Conservation (phyloP, 2,329 filamentous ascomycete genomes). For the Shiraia sp. region DNA sequence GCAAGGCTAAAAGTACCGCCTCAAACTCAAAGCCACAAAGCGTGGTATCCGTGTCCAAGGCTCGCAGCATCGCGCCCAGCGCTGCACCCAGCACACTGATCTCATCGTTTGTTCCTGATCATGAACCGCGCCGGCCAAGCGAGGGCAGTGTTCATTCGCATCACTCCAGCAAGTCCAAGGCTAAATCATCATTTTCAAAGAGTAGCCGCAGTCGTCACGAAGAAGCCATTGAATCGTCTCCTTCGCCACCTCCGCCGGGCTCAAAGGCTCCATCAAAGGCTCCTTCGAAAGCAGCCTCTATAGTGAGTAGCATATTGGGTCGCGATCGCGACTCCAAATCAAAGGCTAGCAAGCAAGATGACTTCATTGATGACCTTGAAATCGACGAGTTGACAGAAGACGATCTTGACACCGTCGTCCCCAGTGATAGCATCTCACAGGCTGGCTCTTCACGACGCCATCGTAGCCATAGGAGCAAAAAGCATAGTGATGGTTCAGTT, state of each 20-base stretch:
- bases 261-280: conserved; percentile 23
- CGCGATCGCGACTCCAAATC: conserved; percentile 38
- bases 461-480: conserved; percentile 30
- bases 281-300: conserved; percentile 33
- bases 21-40: conserved; percentile 21
- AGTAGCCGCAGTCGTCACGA: conserved; percentile 22
- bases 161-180: conserved; percentile 39
- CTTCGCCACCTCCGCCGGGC: conserved; percentile 27
- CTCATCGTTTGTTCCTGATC: conserved; percentile 43
- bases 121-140: conserved; percentile 27
- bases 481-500: conserved; percentile 21
- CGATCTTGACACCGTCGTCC: conserved; percentile 51
- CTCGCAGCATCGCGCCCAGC: conserved; percentile 27
- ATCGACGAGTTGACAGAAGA: conserved; percentile 35
- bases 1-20: conserved; percentile 21
- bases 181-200: conserved; percentile 35
- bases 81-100: conserved; percentile 40
- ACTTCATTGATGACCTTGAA: conserved; percentile 44
- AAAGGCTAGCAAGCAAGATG: conserved; percentile 34
- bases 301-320: conserved; percentile 43
- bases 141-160: conserved; percentile 40
- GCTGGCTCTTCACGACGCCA: conserved; percentile 33
- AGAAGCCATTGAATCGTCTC: conserved; percentile 21
- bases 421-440: conserved; percentile 54
- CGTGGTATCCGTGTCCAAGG: conserved; percentile 10